phyloP scores from a whole-genome alignment of 2,329 filamentous ascomycete species.

The Apiospora malaysiana region DNA sequence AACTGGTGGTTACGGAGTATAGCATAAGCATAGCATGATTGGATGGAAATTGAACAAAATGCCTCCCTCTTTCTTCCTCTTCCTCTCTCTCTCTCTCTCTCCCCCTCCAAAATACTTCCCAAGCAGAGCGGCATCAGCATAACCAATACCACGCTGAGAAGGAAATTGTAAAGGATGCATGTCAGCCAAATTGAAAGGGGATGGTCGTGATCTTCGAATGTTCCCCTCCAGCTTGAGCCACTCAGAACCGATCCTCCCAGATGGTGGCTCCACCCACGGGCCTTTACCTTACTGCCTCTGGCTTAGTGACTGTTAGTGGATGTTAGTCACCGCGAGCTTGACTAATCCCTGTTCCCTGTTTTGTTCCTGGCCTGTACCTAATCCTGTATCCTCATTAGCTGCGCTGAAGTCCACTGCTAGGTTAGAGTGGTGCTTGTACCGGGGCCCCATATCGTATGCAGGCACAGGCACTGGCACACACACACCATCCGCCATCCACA shows the following conservation, averaged over 20 bases:
- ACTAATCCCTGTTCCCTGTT: not conserved
- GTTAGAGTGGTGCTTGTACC: not conserved
- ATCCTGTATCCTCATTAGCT: not conserved
- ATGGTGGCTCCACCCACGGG: constrained; percentile 1
- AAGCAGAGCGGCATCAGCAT: not conserved
- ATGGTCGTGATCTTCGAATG: constrained; percentile 16
- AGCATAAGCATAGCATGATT: not conserved
- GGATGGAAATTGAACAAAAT: constrained; percentile 1
- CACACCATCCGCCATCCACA: not conserved
- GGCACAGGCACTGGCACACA: not conserved
- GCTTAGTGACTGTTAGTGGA: not conserved
- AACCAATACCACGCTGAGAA: constrained; percentile 1
- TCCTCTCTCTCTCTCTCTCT: not conserved
- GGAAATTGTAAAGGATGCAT: constrained; percentile 11
- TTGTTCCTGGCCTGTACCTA: not conserved
- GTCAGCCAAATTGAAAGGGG: constrained; percentile 13
- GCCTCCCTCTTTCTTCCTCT: not conserved
- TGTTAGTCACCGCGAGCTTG: not conserved
- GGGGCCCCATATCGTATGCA: constrained; percentile 16
- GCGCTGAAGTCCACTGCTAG: not conserved
- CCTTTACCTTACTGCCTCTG: not conserved
- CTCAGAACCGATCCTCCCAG: constrained; percentile 4
- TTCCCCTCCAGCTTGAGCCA: constrained; percentile 14
- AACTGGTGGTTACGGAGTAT: too few relatives aligned
- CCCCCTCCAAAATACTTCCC: too few relatives aligned